These are phyloP conservation scores for Rhizomucor pusillus DNA, from an alignment of 371 early-diverging fungal species.

Conservation along the genomic window DNA sequence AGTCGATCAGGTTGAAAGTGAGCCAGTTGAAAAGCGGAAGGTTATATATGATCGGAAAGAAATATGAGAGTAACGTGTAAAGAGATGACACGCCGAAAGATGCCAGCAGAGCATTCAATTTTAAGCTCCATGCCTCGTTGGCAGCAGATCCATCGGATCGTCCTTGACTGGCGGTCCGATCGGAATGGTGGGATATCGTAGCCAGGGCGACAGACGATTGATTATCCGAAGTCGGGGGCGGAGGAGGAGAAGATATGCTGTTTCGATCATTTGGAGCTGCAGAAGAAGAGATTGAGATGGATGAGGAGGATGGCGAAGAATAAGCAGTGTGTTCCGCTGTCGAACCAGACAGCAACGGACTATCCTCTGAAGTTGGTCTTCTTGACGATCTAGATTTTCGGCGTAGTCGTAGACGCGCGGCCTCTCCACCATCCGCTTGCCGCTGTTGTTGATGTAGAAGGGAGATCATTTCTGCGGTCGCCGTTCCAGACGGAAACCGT, in stretches of 20 bases:
- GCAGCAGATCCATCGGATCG: constrained; percentile 7
- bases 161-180: not conserved
- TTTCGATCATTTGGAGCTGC: not conserved
- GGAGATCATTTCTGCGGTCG: constrained; percentile 85
- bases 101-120: constrained; percentile 48
- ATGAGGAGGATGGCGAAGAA: not conserved
- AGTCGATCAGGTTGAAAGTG: constrained; percentile 37
- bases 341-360: constrained; percentile 6
- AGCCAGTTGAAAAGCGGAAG: constrained; percentile 71
- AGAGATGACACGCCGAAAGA: constrained; percentile 61
- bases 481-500: constrained; percentile 84
- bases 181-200: too few relatives aligned
- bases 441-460: constrained; percentile 60
- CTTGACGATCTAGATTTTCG: constrained; percentile 1
- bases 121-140: constrained; percentile 60
- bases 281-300: not conserved
- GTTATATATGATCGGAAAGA: constrained; percentile 56
- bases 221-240: not conserved
- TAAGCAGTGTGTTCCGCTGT: not conserved
- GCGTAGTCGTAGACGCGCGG: not conserved
- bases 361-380: not conserved
- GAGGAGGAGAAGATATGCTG: not conserved
- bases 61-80: constrained; percentile 67
- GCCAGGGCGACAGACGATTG: too few relatives aligned
- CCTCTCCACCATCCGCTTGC: not conserved